Base-by-base conservation (phyloP, 768 basidiomycete species). In the Epithele typhae region DNA sequence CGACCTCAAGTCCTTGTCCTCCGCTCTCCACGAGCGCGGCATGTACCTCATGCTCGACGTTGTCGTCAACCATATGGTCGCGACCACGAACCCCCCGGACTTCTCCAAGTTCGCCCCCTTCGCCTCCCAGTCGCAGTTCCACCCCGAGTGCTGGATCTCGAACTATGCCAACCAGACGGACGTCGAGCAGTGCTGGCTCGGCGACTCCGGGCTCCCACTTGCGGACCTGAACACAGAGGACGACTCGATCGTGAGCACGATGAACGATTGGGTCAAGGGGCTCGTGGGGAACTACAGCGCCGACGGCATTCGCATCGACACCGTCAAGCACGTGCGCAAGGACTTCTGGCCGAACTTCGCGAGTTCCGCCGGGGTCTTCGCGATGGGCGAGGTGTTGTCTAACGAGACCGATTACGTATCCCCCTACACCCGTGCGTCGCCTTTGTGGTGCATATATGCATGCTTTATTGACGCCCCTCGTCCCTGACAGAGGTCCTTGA, bases 21-120 rank as follows among this genome's bases (percentile, higher is more conserved):
- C 63, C 15, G 73, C 72, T 6, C 59, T 81, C 22, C 81, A 82
- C 49, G 52, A 58, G 2, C 70, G 76, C 17, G 70, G 67, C 35
- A 83, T 82, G 81, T 71, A 69, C 59, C 68, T 82, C 48, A 81
- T 82, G 77, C 61, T 82, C 17, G 81, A 82, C 59, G 61, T 81
- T 43, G 81, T 83, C 52, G 70, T 82, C 50, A 82, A 83, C 55
- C 80, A 82, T 58, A 71, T 83, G 61, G 76, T 75, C 2, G 66
- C 73, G 0, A 52, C 65, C 24, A 18, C 21, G 38, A 45, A 48
- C 53, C 62, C 45, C 5, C 53, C 55, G 22, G 55, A 55, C 46
- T 60, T 40, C 36, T 37, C 49, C 32, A 50, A 46, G 32, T 59
- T 50, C 48, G 48, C 50, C 36, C 67, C 68, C 0, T 74, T 75